These are phyloP conservation scores for Globisporangium sylvaticum DNA, from an alignment of 352 stramenopile genomes.

Conservation along the genomic window DNA sequence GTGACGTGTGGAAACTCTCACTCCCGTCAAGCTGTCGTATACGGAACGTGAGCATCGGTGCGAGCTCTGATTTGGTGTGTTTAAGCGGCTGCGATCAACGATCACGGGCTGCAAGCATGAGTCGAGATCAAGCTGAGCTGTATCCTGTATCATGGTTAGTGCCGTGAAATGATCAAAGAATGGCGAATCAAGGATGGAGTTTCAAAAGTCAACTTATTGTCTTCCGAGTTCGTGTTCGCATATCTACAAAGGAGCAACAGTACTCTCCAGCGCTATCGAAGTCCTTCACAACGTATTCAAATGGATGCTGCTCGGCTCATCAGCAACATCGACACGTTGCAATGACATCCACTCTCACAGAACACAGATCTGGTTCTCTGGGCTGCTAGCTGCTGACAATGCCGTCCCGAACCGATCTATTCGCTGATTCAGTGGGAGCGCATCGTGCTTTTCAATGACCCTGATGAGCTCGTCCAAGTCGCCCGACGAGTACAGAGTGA, in stretches of 20 bases:
- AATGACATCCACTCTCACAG: not conserved
- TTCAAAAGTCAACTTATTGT: not conserved
- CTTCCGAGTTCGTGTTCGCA: not conserved
- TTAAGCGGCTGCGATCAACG: not conserved
- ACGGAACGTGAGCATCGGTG: not conserved
- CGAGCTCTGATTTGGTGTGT: not conserved
- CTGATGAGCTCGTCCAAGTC: not conserved
- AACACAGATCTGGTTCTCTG: not conserved
- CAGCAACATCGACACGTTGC: not conserved
- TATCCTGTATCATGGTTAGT: not conserved
- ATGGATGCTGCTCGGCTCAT: not conserved
- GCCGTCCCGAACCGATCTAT: not conserved
- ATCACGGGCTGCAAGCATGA: not conserved
- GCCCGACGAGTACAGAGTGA: not conserved
- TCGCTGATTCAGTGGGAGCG: constrained; percentile 2
- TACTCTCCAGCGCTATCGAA: not conserved
- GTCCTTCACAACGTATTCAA: not conserved
- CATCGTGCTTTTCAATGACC: not conserved
- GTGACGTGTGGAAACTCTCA: not conserved
- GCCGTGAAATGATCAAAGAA: not conserved
- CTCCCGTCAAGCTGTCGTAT: not conserved
- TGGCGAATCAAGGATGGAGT: not conserved
- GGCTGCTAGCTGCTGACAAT: not conserved
- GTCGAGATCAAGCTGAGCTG: not conserved
- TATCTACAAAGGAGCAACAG: not conserved